A percentile compares a stretch with the other conserved stretches of the same genome.
Evolutionary conservation across 192 early-diverging fungal genomes (phyloP).

Genomic region (Pilaira anomala): DNA sequence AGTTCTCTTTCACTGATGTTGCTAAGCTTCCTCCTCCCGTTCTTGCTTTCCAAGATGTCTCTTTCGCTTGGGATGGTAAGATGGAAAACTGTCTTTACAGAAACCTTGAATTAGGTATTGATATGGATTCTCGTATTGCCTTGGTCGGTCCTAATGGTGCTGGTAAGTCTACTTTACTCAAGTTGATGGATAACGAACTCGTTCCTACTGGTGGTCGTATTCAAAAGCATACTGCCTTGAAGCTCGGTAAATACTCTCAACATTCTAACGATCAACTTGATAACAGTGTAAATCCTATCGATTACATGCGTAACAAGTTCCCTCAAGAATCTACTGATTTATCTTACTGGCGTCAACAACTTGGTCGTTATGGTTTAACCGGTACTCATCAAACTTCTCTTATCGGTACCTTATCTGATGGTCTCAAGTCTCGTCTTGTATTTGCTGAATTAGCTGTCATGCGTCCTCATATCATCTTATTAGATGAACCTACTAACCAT

Average conservation of each 20-base stretch:
- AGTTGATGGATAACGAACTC: conserved; percentile 92
- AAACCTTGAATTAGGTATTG: conserved; percentile 88
- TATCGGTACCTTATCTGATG: conserved; percentile 89
- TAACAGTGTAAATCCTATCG: conserved; percentile 80
- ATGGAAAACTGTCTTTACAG: conserved; percentile 83
- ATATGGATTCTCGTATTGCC: conserved; percentile 98
- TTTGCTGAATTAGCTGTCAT: conserved; percentile 91
- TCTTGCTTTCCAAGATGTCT: conserved; percentile 87
- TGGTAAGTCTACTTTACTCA: conserved; percentile 95
- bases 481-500: conserved; percentile 99
- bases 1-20: conserved; percentile 85
- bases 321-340: conserved; percentile 77
- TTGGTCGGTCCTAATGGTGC: conserved; percentile 95
- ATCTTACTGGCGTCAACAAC: conserved; percentile 82
- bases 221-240: conserved; percentile 86
- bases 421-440: conserved; percentile 92
- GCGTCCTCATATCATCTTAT: conserved; percentile 89
- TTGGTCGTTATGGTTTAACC: conserved; percentile 93
- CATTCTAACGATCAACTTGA: conserved; percentile 97
- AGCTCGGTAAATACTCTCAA: conserved; percentile 95
- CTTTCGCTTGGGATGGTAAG: conserved; percentile 88
- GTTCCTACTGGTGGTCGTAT: conserved; percentile 82
- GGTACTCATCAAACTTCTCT: conserved; percentile 88
- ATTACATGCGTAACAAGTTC: conserved; percentile 87
- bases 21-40: conserved; percentile 94